Evolutionary conservation across 2,329 filamentous ascomycete genomes (phyloP).

Genomic region (Apiospora malaysiana): DNA sequence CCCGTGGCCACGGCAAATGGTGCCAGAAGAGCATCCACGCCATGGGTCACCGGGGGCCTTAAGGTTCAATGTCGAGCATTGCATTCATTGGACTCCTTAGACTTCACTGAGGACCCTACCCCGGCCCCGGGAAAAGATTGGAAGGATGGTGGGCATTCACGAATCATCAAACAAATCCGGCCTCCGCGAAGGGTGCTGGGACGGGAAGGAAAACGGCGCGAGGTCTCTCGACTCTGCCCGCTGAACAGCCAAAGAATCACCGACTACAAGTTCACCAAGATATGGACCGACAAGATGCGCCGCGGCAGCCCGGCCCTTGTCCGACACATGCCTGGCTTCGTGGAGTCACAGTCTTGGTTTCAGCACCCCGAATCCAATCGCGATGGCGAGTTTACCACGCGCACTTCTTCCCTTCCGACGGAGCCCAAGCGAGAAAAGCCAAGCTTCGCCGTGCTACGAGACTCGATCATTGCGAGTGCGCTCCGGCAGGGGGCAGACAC

Average conservation of each 20-base stretch:
- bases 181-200: background rate
- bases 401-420: background rate
- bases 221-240: background rate
- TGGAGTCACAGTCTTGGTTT: conserved; percentile 16
- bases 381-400: background rate
- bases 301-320: background rate
- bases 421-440: background rate
- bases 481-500: background rate
- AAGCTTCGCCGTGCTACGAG: conserved; percentile 6
- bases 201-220: background rate
- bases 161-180: no score
- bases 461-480: conserved; percentile 16
- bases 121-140: background rate
- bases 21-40: background rate
- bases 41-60: background rate
- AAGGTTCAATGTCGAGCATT: background rate
- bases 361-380: conserved; percentile 13
- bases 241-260: background rate
- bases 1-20: background rate
- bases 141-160: background rate
- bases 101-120: background rate
- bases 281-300: background rate
- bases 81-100: background rate
- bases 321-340: background rate
- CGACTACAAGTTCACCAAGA: conserved; percentile 2